phyloP scores from a whole-genome alignment of 2,329 filamentous ascomycete species.

The Xylaria hypoxylon region DNA sequence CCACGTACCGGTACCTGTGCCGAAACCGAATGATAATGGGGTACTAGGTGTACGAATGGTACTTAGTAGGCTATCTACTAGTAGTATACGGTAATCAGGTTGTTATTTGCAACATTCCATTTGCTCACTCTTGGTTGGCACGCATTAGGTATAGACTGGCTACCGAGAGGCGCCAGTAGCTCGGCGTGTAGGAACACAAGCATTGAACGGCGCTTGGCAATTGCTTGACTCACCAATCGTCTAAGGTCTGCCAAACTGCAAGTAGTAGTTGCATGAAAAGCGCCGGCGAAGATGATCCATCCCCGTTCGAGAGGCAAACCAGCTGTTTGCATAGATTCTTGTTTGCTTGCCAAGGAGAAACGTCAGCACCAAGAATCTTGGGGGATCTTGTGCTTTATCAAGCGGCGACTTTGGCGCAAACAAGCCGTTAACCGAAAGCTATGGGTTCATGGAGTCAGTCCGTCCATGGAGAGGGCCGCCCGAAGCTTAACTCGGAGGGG shows the following conservation, averaged over 20 bases:
- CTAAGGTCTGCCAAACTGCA: slow-evolving; percentile 16
- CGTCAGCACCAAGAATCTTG: slow-evolving; percentile 33
- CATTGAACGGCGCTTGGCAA: slow-evolving; percentile 32
- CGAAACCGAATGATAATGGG: slow-evolving; percentile 14
- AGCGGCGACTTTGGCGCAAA: slow-evolving; percentile 17
- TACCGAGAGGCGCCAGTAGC: slow-evolving; percentile 31
- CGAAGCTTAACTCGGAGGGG: slow-evolving; percentile 32
- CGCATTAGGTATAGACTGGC: slow-evolving; percentile 26
- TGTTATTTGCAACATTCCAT: slow-evolving; percentile 29
- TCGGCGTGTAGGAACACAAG: slow-evolving; percentile 34
- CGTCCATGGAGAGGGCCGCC: slow-evolving; percentile 33
- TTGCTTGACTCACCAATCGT: slow-evolving; percentile 31
- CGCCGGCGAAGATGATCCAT: not conserved
- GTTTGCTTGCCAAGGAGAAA: slow-evolving; percentile 30
- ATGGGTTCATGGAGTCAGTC: slow-evolving; percentile 20
- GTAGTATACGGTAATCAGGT: not conserved
- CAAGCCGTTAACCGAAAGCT: slow-evolving; percentile 30
- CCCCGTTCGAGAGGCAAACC: slow-evolving; percentile 20
- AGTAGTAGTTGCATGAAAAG: slow-evolving; percentile 14
- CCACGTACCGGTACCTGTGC: slow-evolving; percentile 10
- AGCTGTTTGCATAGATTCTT: slow-evolving; percentile 34
- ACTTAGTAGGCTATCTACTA: not conserved
- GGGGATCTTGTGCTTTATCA: slow-evolving; percentile 21
- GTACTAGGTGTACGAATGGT: not conserved
- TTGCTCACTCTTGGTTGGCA: slow-evolving; percentile 19